Conservation (phyloP, 208 protist species). For the Wallacemonas collosoma region DNA sequence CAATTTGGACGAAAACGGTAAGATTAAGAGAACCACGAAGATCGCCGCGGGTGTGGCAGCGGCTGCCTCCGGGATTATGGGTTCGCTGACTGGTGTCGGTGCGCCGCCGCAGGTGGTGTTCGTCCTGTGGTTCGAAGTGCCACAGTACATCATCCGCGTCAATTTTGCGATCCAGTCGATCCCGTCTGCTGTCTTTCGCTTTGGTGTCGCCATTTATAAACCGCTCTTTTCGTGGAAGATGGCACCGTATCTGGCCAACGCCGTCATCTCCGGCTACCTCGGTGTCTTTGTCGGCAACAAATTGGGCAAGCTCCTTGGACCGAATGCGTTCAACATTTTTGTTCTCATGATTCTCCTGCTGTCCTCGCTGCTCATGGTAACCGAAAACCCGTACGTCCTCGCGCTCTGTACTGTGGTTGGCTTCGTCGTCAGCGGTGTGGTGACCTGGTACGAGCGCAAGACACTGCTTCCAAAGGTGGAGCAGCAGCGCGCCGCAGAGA, state of each 20-base stretch:
- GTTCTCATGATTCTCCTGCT: slow-evolving; percentile 41
- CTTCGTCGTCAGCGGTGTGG: slow-evolving; percentile 10
- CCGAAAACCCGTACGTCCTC: slow-evolving; percentile 27
- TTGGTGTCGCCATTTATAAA: slow-evolving; percentile 31
- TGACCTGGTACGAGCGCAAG: slow-evolving; percentile 35
- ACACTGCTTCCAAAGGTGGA: slow-evolving; percentile 23
- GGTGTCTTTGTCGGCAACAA: slow-evolving; percentile 34
- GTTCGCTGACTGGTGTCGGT: slow-evolving; percentile 41
- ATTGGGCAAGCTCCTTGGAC: slow-evolving; percentile 44
- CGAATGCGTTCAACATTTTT: slow-evolving; percentile 38
- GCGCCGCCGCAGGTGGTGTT: slow-evolving; percentile 54
- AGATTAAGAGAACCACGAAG: slow-evolving; percentile 31
- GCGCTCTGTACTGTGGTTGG: slow-evolving; percentile 8
- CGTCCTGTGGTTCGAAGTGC: slow-evolving; percentile 42
- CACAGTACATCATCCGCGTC: slow-evolving; percentile 44
- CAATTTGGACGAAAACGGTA: slow-evolving; percentile 38
- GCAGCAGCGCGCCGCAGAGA: slow-evolving; percentile 27
- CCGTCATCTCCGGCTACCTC: slow-evolving; percentile 30
- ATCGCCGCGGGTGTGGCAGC: slow-evolving; percentile 28
- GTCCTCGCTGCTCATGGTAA: slow-evolving; percentile 42
- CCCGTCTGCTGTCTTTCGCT: slow-evolving; percentile 32
- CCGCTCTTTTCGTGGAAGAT: slow-evolving; percentile 27
- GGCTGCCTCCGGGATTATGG: slow-evolving; percentile 35
- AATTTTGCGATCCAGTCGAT: slow-evolving; percentile 49
- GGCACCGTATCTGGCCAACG: slow-evolving; percentile 32